These are phyloP conservation scores for Penicillium brevicompactum DNA, from an alignment of 2,329 filamentous ascomycete genomes.

Conservation along the genomic window DNA sequence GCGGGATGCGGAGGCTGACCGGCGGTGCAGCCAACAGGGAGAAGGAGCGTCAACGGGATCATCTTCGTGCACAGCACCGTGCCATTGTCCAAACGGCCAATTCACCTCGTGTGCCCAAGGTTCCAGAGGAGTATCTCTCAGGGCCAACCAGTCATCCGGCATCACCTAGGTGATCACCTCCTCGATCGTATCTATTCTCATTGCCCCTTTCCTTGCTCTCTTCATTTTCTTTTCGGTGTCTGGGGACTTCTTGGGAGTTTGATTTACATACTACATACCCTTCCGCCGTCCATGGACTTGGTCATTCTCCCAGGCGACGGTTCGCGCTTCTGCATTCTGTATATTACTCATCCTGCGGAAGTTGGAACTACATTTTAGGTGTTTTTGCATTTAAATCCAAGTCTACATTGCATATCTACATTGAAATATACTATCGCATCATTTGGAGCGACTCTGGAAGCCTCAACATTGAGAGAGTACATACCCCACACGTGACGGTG, in stretches of 20 bases:
- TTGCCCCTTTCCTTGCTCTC: slow-evolving; percentile 1
- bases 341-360: slow-evolving; percentile 2
- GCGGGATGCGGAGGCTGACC: slow-evolving; percentile 51
- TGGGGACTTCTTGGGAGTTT: slow-evolving; percentile 24
- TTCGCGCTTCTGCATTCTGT: neutral
- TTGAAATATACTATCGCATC: no score
- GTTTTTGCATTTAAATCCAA: neutral
- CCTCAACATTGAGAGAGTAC: neutral
- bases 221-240: slow-evolving; percentile 5
- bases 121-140: slow-evolving; percentile 50
- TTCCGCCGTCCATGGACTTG: slow-evolving; percentile 9
- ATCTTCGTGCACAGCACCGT: slow-evolving; percentile 47
- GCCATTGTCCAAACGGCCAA: slow-evolving; percentile 40
- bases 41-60: slow-evolving; percentile 48
- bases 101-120: slow-evolving; percentile 50
- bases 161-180: slow-evolving; percentile 31
- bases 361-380: slow-evolving; percentile 3
- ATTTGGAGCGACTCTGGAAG: no score
- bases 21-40: slow-evolving; percentile 45
- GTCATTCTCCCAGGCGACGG: slow-evolving; percentile 3
- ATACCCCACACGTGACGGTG: slow-evolving; percentile 20
- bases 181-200: neutral
- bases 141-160: slow-evolving; percentile 39
- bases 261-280: slow-evolving; percentile 18
- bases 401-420: neutral